Conservation (phyloP, 1,284 basidiomycete genomes). For the Boletus hoseneyae region DNA sequence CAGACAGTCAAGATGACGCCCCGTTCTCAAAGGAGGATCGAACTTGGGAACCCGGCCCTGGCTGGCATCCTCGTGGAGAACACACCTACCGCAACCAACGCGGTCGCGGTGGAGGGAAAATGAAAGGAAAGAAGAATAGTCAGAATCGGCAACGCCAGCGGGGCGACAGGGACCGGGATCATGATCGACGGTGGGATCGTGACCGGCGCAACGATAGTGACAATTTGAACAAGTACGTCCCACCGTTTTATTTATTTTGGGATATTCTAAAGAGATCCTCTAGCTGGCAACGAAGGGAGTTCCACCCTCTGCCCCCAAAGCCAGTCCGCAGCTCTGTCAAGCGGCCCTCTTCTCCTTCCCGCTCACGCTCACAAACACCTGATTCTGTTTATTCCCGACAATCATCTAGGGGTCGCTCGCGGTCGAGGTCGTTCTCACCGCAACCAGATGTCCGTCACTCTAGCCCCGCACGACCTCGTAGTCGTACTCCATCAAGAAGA, state of each 20-base stretch:
- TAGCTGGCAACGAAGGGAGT: slow-evolving; percentile 54
- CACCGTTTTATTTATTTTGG: slow-evolving; percentile 2
- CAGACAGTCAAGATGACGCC: slow-evolving; percentile 30
- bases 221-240: slow-evolving; percentile 64
- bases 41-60: slow-evolving; percentile 62
- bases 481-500: slow-evolving; percentile 36
- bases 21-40: slow-evolving; percentile 39
- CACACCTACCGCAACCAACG: slow-evolving; percentile 38
- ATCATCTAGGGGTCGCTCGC: slow-evolving; percentile 63
- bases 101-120: slow-evolving; percentile 35
- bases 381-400: slow-evolving; percentile 60
- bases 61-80: slow-evolving; percentile 48
- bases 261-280: slow-evolving; percentile 5
- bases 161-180: slow-evolving; percentile 39
- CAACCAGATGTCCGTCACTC: slow-evolving; percentile 52
- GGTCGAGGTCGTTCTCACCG: slow-evolving; percentile 54
- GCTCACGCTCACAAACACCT: slow-evolving; percentile 58
- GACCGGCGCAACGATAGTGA: slow-evolving; percentile 65
- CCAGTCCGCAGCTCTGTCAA: slow-evolving; percentile 30
- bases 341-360: slow-evolving; percentile 44
- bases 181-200: slow-evolving; percentile 44
- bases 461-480: slow-evolving; percentile 38
- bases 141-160: slow-evolving; percentile 54
- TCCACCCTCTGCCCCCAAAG: slow-evolving; percentile 37
- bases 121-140: slow-evolving; percentile 37